Evolutionary conservation across 1,284 basidiomycete species (phyloP), one percentile per base, ranked within the genome.

Genomic region (Trametes versicolor): DNA sequence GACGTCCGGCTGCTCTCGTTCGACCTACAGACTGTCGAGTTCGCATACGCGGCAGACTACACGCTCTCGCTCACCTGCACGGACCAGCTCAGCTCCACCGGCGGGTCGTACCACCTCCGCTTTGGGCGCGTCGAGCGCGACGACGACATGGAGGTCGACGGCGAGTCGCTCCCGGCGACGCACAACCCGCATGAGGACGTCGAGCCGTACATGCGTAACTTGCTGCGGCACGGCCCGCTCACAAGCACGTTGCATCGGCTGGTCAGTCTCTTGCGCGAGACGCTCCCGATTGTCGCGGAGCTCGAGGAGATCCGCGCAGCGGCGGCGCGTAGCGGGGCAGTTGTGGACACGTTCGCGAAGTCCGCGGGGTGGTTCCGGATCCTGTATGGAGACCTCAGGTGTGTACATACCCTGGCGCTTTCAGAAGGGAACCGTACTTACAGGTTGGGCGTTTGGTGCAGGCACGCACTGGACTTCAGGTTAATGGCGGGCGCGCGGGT

Each of bases 1-100:
- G 93, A 92, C 74, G 86, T 96, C 47, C 84, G 87, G 54, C 79
- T 97, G 62, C 82, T 96, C 61, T 94, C 93, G 2, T 96, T 96
- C 75, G 94, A 96, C 76, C 79, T 96, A 19, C 93, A 94, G 71
- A 94, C 93, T 0, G 94, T 95, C n/a, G 91, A 94, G 71, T 91
- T 97, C 74, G 87, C 88, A 5, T 96, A 96, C 74, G 84, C 89
- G 13, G 79, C 79, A 57, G 90, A 87, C 72, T 93, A 91, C 73
- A 85, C 88, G 0, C 87, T 93, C 45, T 87, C 89, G 7, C 90
- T 93, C 51, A 88, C 87, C 34, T 92, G 90, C 75, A 86, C 87
- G 61, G 89, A 92, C 73, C 89, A 91, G 73, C 81, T 91, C 17
- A 87, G 87, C 2, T 80, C 83, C 0, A 83, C 82, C 0, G 87